Percentiles rank a stretch among this genome's conserved stretches.
Conservation (phyloP, 2,329 filamentous ascomycete genomes). For the Aspergillus tubingensis region DNA sequence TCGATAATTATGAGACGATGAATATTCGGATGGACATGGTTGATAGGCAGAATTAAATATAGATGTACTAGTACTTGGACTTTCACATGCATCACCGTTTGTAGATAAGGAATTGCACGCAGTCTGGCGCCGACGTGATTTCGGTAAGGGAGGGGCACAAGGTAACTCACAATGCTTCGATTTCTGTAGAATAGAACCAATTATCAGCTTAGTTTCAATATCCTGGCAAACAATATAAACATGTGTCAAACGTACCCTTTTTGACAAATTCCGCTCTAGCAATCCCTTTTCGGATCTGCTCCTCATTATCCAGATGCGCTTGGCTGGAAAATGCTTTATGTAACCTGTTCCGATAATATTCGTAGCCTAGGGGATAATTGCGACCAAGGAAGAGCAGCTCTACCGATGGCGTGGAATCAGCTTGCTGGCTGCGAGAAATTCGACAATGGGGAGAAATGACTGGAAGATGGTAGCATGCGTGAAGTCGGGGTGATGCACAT, state of each 20-base stretch:
- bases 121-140: too few relatives aligned
- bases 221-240: neutral
- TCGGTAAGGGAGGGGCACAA: neutral
- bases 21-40: neutral
- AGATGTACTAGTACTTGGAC: neutral
- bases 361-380: slow-evolving; percentile 82
- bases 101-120: neutral
- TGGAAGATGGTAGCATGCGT: too few relatives aligned
- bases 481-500: slow-evolving; percentile 7
- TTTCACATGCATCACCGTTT: neutral
- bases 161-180: slow-evolving; percentile 78
- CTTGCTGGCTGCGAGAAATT: neutral
- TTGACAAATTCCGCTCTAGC: slow-evolving; percentile 82
- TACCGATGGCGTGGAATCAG: slow-evolving; percentile 38
- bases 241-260: slow-evolving; percentile 63
- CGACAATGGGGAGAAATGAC: too few relatives aligned
- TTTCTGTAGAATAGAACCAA: slow-evolving; percentile 59
- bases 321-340: slow-evolving; percentile 85
- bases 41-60: neutral
- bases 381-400: slow-evolving; percentile 82
- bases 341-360: slow-evolving; percentile 77
- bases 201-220: neutral
- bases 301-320: slow-evolving; percentile 67
- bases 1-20: slow-evolving; percentile 9
- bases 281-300: slow-evolving; percentile 74